These are phyloP conservation scores for Podosphaera leucotricha DNA, from an alignment of 2,329 filamentous ascomycete genomes.

Conservation along the genomic window DNA sequence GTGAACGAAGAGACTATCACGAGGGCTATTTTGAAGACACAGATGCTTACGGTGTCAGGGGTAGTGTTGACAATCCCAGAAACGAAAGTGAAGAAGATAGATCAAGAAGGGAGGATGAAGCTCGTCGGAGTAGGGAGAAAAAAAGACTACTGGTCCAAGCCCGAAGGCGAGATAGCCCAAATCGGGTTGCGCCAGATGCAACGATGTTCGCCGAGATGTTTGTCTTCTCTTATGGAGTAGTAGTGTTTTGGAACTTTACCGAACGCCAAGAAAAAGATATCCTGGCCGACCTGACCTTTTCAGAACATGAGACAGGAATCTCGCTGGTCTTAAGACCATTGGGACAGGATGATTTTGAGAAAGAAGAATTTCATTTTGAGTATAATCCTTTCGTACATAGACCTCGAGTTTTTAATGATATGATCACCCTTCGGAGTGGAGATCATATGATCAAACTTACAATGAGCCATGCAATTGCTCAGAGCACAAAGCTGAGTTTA, in stretches of 20 bases:
- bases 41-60: slow-evolving; percentile 28
- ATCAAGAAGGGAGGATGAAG: slow-evolving; percentile 13
- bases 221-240: slow-evolving; percentile 89
- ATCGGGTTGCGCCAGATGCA: slow-evolving; percentile 42
- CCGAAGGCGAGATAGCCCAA: slow-evolving; percentile 25
- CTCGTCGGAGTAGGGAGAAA: slow-evolving; percentile 16
- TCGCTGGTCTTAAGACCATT: slow-evolving; percentile 58
- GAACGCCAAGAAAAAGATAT: slow-evolving; percentile 93
- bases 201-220: slow-evolving; percentile 86
- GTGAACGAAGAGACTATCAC: slow-evolving; percentile 68
- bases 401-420: slow-evolving; percentile 91
- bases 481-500: slow-evolving; percentile 87
- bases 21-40: slow-evolving; percentile 71
- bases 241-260: slow-evolving; percentile 97
- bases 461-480: slow-evolving; percentile 90
- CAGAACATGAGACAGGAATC: slow-evolving; percentile 37
- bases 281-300: slow-evolving; percentile 81
- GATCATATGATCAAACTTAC: slow-evolving; percentile 99
- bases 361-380: slow-evolving; percentile 95
- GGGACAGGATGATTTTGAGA: slow-evolving; percentile 81
- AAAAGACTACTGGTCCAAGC: slow-evolving; percentile 15
- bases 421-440: slow-evolving; percentile 85
- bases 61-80: slow-evolving; percentile 22
- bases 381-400: slow-evolving; percentile 71
- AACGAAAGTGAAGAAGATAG: slow-evolving; percentile 17